These are phyloP conservation scores for Juglanconis oblonga DNA, from an alignment of 2,329 filamentous ascomycete genomes.

Conservation along the genomic window DNA sequence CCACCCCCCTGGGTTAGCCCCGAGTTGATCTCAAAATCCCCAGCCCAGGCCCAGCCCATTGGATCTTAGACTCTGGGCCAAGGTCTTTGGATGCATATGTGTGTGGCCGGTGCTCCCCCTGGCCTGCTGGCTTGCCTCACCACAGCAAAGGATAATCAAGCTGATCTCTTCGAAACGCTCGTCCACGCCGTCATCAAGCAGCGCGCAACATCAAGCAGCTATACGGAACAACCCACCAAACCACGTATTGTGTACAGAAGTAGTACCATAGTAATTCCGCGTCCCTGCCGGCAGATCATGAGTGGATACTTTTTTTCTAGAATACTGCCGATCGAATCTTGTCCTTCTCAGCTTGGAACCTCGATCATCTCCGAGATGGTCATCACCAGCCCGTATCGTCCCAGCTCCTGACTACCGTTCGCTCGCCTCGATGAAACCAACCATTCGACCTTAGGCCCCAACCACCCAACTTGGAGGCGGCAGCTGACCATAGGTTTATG, in stretches of 20 bases:
- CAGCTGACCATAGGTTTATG: too few species aligned
- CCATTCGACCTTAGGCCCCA: too few species aligned
- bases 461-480: not conserved
- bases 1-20: not conserved
- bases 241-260: too few species aligned
- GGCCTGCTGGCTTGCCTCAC: not conserved
- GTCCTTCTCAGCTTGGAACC: not conserved
- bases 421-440: too few species aligned
- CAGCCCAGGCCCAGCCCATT: not conserved
- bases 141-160: not conserved
- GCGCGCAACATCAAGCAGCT: too few species aligned
- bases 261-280: too few species aligned
- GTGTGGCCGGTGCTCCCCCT: not conserved
- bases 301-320: not conserved
- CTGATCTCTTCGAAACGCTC: too few species aligned
- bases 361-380: not conserved
- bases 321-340: not conserved
- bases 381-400: too few species aligned
- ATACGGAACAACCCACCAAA: too few species aligned
- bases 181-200: too few species aligned
- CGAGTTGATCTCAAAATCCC: not conserved
- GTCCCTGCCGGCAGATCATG: too few species aligned
- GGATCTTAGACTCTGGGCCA: not conserved
- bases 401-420: too few species aligned
- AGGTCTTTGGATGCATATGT: not conserved